phyloP scores from a whole-genome alignment of 2,329 filamentous ascomycete species.

The Penicillium digitatum region DNA sequence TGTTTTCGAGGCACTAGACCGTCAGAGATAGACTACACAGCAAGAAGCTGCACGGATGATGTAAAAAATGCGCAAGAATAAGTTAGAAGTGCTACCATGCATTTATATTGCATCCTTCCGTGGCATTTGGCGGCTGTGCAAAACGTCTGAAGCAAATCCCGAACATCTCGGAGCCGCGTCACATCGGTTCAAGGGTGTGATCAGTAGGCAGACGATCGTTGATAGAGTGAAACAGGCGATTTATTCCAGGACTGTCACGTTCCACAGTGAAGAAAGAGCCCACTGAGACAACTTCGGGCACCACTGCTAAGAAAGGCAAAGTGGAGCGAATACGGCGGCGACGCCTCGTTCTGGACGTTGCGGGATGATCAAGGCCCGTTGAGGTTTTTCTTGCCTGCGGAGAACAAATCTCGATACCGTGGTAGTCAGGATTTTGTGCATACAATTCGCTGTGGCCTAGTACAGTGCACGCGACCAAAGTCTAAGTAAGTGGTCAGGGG shows the following conservation, averaged over 20 bases:
- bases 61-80: not conserved
- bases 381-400: not conserved
- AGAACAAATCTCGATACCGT: not conserved
- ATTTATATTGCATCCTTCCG: not conserved
- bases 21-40: not conserved
- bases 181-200: not conserved
- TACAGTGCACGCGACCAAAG: conserved; percentile 7
- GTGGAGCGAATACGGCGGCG: not conserved
- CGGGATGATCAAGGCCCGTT: not conserved
- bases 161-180: not conserved
- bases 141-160: not conserved
- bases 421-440: conserved; percentile 1
- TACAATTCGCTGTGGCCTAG: conserved; percentile 5
- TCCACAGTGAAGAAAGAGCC: not conserved
- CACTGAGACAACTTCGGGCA: not conserved
- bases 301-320: conserved; percentile 1
- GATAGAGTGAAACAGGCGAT: conserved; percentile 9
- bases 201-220: not conserved
- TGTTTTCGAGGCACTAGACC: not conserved
- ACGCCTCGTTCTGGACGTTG: not conserved
- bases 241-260: conserved; percentile 4
- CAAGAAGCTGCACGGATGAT: not conserved
- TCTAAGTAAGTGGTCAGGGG: conserved; percentile 13
- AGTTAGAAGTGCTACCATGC: not conserved
- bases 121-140: not conserved